Percentiles rank a stretch among this genome's conserved stretches.
Conservation (phyloP, 352 stramenopile species). For the Phytophthora ohioensis region DNA sequence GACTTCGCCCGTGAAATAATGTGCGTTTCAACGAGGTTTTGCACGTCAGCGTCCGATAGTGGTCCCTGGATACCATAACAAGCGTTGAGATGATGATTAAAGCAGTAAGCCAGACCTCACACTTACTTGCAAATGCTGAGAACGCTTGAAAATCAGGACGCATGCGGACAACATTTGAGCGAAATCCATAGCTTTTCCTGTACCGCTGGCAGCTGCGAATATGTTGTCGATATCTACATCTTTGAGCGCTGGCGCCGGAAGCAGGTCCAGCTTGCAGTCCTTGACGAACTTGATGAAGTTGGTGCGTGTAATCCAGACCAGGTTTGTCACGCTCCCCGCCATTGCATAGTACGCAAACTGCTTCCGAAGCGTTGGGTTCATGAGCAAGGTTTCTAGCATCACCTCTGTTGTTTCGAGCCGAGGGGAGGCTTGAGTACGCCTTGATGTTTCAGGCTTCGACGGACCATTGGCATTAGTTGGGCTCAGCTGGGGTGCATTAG, state of each 20-base stretch:
- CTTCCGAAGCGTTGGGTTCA: slow-evolving; percentile 66
- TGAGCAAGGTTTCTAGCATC: slow-evolving; percentile 43
- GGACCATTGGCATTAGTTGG: neutral
- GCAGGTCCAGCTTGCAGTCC: slow-evolving; percentile 60
- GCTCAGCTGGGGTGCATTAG: neutral
- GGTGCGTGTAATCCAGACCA: slow-evolving; percentile 65
- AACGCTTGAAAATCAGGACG: slow-evolving; percentile 56
- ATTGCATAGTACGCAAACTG: slow-evolving; percentile 79
- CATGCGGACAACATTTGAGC: slow-evolving; percentile 57
- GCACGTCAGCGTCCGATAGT: slow-evolving; percentile 40
- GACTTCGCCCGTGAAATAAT: slow-evolving; percentile 58
- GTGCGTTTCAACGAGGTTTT: slow-evolving; percentile 57
- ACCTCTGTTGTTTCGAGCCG: slow-evolving; percentile 16
- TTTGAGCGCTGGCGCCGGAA: slow-evolving; percentile 43
- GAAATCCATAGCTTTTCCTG: slow-evolving; percentile 59
- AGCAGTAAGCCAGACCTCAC: neutral
- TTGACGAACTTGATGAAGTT: slow-evolving; percentile 76
- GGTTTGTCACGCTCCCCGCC: slow-evolving; percentile 66
- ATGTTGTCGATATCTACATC: slow-evolving; percentile 69
- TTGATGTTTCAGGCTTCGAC: slow-evolving; percentile 2
- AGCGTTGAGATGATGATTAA: neutral
- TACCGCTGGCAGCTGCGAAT: slow-evolving; percentile 47
- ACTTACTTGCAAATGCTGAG: slow-evolving; percentile 37
- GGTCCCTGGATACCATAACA: slow-evolving; percentile 11
- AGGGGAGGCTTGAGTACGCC: slow-evolving; percentile 1